A percentile compares a stretch with the other conserved stretches of the same genome.
Evolutionary conservation across 179 eudicot species (phyloP).

Genomic region (Amaranthus tricolor): DNA sequence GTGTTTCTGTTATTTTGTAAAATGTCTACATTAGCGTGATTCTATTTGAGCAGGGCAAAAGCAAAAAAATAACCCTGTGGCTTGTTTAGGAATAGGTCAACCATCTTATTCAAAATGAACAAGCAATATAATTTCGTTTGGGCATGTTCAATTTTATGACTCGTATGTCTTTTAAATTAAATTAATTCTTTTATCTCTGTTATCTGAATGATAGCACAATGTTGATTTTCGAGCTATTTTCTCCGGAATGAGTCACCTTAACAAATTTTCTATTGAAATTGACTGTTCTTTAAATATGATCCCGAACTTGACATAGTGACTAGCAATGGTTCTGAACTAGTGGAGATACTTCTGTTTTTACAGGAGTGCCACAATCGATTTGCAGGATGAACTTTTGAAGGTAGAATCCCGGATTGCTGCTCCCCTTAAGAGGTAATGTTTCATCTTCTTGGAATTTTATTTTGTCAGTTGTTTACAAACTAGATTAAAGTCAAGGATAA

Average conservation of each 20-base stretch:
- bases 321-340: background rate
- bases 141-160: too few species aligned
- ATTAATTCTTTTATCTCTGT: background rate
- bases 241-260: background rate
- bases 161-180: too few species aligned
- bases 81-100: too few species aligned
- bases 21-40: too few species aligned
- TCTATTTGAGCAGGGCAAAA: too few species aligned
- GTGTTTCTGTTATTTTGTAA: too few species aligned
- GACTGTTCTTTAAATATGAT: background rate
- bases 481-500: background rate
- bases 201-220: background rate
- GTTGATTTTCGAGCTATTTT: background rate
- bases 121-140: too few species aligned
- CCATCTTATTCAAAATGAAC: too few species aligned
- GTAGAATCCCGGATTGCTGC: constrained; percentile 38
- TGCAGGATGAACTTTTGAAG: constrained; percentile 27
- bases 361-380: constrained; percentile 37
- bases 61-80: too few species aligned
- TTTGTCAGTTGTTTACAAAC: background rate
- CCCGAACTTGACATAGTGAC: background rate
- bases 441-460: background rate
- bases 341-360: constrained; percentile 14
- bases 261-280: background rate
- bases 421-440: constrained; percentile 54